Conservation (phyloP, 441 rosid species). For the Macaranga tanarius region DNA sequence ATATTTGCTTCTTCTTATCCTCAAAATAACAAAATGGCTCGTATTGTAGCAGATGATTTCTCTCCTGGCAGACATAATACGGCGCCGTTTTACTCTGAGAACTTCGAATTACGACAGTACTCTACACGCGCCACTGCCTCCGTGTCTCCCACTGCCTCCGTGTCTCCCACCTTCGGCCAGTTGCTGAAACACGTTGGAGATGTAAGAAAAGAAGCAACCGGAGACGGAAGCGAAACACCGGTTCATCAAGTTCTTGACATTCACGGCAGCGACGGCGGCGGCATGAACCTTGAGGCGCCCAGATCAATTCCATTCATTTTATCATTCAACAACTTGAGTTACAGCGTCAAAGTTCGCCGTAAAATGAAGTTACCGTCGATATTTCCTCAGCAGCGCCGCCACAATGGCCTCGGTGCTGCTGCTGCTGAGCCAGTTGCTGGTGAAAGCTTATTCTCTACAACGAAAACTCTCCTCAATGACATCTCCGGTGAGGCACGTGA, state of each 20-base stretch:
- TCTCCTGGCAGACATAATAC: slow-evolving; percentile 23
- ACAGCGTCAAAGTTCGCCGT: slow-evolving; percentile 57
- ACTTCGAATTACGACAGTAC: slow-evolving; percentile 38
- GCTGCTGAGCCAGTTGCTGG: slow-evolving; percentile 40
- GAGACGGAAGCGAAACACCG: slow-evolving; percentile 74
- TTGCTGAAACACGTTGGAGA: slow-evolving; percentile 74
- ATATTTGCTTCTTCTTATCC: no score
- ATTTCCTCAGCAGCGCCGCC: slow-evolving; percentile 11
- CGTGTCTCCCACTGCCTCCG: slow-evolving; percentile 40
- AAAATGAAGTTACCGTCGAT: slow-evolving; percentile 40
- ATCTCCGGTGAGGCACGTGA: slow-evolving; percentile 83
- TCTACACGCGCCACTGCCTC: slow-evolving; percentile 7
- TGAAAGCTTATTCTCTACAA: slow-evolving; percentile 42
- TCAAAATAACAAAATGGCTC: slow-evolving; percentile 40
- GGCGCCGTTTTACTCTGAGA: slow-evolving; percentile 31
- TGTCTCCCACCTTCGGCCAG: slow-evolving; percentile 63
- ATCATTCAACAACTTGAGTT: slow-evolving; percentile 65
- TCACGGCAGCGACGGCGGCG: slow-evolving; percentile 26
- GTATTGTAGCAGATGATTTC: slow-evolving; percentile 46
- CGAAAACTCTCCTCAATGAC: slow-evolving; percentile 73
- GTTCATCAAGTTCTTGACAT: slow-evolving; percentile 55
- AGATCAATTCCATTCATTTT: slow-evolving; percentile 66
- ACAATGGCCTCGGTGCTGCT: slow-evolving; percentile 13
- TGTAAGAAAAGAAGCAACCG: slow-evolving; percentile 51
- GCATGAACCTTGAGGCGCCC: slow-evolving; percentile 32